Percentiles rank a stretch among this genome's conserved stretches.
Conservation (phyloP, 139 green algal species). For the Chlorella sp. region DNA sequence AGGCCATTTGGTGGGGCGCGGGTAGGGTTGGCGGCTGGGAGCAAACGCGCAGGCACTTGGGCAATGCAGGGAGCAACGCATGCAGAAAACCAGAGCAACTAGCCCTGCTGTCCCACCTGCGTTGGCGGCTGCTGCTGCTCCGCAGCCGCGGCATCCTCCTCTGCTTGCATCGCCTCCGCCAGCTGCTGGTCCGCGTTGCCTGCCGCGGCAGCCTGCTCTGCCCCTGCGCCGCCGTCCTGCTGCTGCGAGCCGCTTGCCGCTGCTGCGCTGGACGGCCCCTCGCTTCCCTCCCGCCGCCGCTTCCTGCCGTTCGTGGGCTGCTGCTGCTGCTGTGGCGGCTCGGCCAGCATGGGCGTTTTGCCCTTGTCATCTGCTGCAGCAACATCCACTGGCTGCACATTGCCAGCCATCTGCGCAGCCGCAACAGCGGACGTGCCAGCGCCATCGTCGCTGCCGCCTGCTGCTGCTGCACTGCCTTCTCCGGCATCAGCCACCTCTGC, state of each 20-base stretch:
- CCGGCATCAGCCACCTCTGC: background rate
- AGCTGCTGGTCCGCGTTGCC: background rate
- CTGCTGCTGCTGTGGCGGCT: background rate
- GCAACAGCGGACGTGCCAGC: background rate
- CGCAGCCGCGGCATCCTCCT: background rate
- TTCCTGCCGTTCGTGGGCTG: background rate
- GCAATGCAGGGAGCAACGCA: too few relatives aligned
- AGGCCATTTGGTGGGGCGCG: background rate
- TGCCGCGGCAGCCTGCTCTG: background rate
- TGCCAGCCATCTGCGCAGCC: background rate
- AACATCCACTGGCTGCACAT: background rate
- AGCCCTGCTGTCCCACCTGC: background rate
- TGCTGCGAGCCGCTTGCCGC: background rate
- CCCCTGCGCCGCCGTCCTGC: background rate
- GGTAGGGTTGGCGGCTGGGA: too few relatives aligned
- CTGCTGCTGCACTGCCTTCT: background rate
- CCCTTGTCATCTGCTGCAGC: background rate
- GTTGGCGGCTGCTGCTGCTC: background rate
- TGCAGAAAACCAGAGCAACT: too few relatives aligned
- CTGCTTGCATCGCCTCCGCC: slow-evolving; percentile 10
- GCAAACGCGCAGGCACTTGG: too few relatives aligned
- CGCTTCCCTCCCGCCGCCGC: background rate
- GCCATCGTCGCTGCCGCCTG: background rate
- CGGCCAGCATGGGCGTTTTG: background rate
- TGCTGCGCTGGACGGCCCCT: too few relatives aligned